Base-by-base conservation (phyloP, 164 flowering plant species). In the Buxus sempervirens region DNA sequence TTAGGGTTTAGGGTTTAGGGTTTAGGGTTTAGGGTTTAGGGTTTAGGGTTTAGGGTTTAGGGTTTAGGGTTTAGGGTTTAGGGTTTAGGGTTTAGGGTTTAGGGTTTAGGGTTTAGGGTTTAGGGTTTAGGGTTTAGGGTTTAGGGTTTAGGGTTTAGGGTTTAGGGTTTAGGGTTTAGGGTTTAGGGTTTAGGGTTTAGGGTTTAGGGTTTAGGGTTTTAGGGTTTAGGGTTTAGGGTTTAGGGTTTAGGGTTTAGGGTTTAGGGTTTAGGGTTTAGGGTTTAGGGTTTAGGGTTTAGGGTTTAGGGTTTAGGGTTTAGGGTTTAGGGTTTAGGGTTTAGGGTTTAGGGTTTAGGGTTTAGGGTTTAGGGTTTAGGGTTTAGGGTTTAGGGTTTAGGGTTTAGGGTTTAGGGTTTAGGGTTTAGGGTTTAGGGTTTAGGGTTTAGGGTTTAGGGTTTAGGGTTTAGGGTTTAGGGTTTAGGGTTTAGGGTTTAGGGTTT, bases 41-140 rank as follows among this genome's bases (percentile, higher is more conserved):
- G 68, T 22, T 60, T 68, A 45, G 51, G 64, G 71, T 38, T 59
- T 59, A 45, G 51, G 64, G 71, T 56, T 60, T 68, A 45, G 60
- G 71, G 71, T 64, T 60, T 68, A 59, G 60, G 64, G 71, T 64
- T 59, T 59, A 45, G 51, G 63, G 71, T 56, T 49, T 68, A 58
- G 60, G 71, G 71, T 58, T 58, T 57, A 57, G 24, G 62, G 60
- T 57, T 57, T 57, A 57, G 27, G 60, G 60, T 58, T 58, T 58
- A 58, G 60, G 27, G 60, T 58, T 58, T 58, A 58, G 60, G 60
- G 60, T 58, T 58, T 58, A 58, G 60, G 26, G 27, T 22, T 58
- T 58, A 58, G 60, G 60, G 26, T 58, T 12, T 58, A 58, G 60
- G 27, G 28, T 58, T 58, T 51, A 12, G 27, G 60, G 60, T 13